These are phyloP conservation scores for Pachyrhizus erosus DNA, from an alignment of 306 rosid species.

Conservation along the genomic window DNA sequence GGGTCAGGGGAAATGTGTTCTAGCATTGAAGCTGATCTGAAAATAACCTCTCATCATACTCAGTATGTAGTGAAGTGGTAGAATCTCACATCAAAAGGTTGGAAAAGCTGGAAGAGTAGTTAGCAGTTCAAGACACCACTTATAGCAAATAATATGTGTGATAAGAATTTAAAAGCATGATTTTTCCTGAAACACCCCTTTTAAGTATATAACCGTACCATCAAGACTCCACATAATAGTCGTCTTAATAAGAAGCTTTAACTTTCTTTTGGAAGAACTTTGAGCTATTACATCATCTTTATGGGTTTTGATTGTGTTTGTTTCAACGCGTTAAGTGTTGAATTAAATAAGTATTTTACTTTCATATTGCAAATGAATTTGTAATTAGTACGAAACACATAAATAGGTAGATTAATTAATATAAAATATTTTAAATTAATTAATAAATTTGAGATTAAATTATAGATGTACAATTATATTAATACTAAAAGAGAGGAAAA, in stretches of 20 bases:
- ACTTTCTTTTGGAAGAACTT: background rate
- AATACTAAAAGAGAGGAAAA: no score
- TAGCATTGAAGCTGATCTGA: background rate
- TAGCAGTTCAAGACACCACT: background rate
- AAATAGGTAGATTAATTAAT: no score
- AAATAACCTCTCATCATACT: background rate
- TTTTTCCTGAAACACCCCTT: no score
- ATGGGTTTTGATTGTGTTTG: conserved; percentile 1
- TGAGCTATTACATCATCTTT: background rate
- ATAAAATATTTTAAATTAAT: no score
- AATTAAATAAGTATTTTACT: background rate
- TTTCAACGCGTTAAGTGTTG: background rate
- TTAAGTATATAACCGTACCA: background rate
- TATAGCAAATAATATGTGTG: background rate
- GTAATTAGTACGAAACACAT: no score
- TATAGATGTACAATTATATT: no score
- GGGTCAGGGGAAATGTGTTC: background rate
- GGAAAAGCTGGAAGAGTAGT: background rate
- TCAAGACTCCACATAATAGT: background rate
- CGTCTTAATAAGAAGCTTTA: background rate
- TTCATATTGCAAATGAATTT: background rate
- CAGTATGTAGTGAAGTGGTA: background rate
- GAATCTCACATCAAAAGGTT: background rate
- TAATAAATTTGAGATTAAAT: no score
- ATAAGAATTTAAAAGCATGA: no score